Percentiles rank a stretch among this genome's conserved stretches.
phyloP scores from a whole-genome alignment of 75 land plant species.

The Sequoiadendron giganteum region DNA sequence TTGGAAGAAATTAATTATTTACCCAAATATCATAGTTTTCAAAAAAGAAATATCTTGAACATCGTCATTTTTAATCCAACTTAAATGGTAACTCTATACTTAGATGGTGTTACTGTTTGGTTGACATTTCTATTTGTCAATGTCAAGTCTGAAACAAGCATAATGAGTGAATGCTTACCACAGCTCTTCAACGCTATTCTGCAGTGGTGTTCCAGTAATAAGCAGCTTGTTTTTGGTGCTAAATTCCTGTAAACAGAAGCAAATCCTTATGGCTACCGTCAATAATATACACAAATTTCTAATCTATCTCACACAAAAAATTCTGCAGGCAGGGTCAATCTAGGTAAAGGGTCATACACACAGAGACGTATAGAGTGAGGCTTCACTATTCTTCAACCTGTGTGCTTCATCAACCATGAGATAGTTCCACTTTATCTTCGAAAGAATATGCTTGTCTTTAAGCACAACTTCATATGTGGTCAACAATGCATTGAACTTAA shows the following conservation, averaged over 20 bases:
- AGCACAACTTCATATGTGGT: constrained; percentile 97
- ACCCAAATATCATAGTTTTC: background rate
- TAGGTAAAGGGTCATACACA: constrained; percentile 37
- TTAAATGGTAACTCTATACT: background rate
- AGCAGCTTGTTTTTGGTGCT: constrained; percentile 96
- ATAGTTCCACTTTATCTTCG: constrained; percentile 93
- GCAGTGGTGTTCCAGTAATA: constrained; percentile 96
- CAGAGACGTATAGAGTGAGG: constrained; percentile 83
- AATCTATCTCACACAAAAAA: background rate
- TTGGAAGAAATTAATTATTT: background rate
- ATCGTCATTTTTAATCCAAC: background rate
- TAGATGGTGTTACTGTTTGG: background rate
- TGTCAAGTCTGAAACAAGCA: background rate
- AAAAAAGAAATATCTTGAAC: background rate
- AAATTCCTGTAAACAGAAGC: constrained; percentile 68
- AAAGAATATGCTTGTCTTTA: constrained; percentile 84
- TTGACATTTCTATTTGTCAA: background rate
- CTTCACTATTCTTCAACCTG: constrained; percentile 94
- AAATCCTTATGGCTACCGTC: background rate
- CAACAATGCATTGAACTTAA: constrained; percentile 79
- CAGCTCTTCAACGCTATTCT: constrained; percentile 98
- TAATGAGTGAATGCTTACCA: constrained; percentile 51
- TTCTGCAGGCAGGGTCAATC: background rate
- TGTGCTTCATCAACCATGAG: constrained; percentile 99
- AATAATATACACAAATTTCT: background rate